Evolutionary conservation across 306 rosid genomes (phyloP), one percentile per base, ranked within the genome.

Genomic region (Quercus robur): DNA sequence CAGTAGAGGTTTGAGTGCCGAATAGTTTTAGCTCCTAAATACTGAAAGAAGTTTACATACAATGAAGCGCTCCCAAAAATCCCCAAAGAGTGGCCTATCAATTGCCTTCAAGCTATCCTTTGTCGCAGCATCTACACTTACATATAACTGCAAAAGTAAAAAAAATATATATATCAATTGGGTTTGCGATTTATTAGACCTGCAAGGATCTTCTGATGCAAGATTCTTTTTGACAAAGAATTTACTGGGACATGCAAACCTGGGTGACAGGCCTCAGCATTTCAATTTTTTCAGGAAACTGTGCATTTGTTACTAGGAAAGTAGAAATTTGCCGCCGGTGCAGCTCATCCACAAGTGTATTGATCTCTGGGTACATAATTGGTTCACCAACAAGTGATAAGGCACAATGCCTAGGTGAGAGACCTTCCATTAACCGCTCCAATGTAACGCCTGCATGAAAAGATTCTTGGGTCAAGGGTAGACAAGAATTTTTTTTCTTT

Each of bases 321-420:
- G 99, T 95, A 68, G 99, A 95, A 79, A 95, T 93, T 66, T 89
- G 86, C 77, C 98, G 85, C 41, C 31, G 87, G 73, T 95, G 98
- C 81, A 95, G 88, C 86, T 93, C 99, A 84, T 91, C 97, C 71
- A 95, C 89, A 21, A 95, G 97, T 70, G 89, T 25, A 78, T 95
- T 93, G 70, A 95, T 95, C 91, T 93, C 97, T 15, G 99, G 99
- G 81, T 95, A 95, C 98, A 95, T 95, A 49, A 95, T 95, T 23
- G 98, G 99, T 83, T 95, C 99, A 56, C 99, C 99, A 82, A 95
- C 99, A 87, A 95, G 98, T 28, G 99, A 95, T 75, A 95, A 82
- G 75, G 99, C 99, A 88, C 99, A 95, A 87, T 95, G 99, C 72
- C 91, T 87, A 28, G 99, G 99, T 63, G 92, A 81, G 57, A 95